A percentile compares a stretch with the other conserved stretches of the same genome.
Conservation (phyloP, 1,139 yeast species). For the Williopsis jadinii region DNA sequence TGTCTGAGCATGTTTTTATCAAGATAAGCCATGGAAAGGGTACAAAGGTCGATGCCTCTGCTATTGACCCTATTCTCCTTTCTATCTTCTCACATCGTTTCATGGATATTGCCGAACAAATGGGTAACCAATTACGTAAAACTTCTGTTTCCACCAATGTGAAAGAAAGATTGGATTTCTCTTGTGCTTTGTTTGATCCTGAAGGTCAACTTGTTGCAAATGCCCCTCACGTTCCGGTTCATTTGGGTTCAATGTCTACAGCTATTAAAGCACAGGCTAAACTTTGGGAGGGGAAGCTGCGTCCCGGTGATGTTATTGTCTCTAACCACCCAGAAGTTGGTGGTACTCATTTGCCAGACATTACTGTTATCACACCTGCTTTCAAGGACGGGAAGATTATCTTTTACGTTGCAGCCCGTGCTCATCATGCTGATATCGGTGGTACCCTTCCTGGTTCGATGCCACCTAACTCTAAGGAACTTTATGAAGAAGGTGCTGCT, state of each 20-base stretch:
- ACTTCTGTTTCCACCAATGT: constrained; percentile 83
- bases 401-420: constrained; percentile 42
- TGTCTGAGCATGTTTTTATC: constrained; percentile 54
- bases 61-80: constrained; percentile 61
- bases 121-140: constrained; percentile 77
- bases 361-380: constrained; percentile 60
- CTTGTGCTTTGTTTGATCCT: constrained; percentile 74
- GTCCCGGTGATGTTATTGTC: constrained; percentile 68
- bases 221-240: constrained; percentile 87
- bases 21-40: constrained; percentile 26
- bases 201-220: constrained; percentile 77
- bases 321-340: constrained; percentile 79
- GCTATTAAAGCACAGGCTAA: constrained; percentile 67
- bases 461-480: constrained; percentile 40
- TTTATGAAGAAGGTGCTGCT: constrained; percentile 43
- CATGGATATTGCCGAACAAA: constrained; percentile 86
- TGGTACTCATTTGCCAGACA: constrained; percentile 80
- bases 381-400: constrained; percentile 31
- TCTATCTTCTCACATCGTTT: constrained; percentile 80
- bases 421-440: constrained; percentile 49
- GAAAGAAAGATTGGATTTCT: constrained; percentile 76
- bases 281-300: constrained; percentile 51
- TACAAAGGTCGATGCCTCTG: constrained; percentile 26
- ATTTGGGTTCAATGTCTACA: constrained; percentile 80
- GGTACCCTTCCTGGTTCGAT: constrained; percentile 42